Evolutionary conservation across 1,139 yeast genomes (phyloP).

Genomic region (Suhomyces yuchorum): DNA sequence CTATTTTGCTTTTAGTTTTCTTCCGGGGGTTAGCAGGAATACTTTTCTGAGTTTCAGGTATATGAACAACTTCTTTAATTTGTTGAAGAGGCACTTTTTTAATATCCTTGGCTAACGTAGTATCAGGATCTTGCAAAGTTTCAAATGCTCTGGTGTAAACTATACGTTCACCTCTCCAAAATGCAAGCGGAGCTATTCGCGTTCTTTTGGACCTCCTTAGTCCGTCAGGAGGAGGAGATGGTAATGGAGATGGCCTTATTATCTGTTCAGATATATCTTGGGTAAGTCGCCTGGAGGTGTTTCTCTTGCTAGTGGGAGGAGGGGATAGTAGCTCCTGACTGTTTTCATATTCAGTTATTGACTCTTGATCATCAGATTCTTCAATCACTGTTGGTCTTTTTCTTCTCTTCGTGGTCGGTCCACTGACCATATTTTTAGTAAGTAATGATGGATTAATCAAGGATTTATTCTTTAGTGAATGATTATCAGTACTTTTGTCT

Average conservation of each 20-base stretch:
- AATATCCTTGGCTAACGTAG: slow-evolving; percentile 38
- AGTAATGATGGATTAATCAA: slow-evolving; percentile 22
- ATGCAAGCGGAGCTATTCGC: slow-evolving; percentile 73
- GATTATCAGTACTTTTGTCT: background rate
- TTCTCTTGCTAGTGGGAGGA: slow-evolving; percentile 22
- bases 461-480: background rate
- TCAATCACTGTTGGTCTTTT: slow-evolving; percentile 13
- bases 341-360: slow-evolving; percentile 15
- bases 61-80: slow-evolving; percentile 59
- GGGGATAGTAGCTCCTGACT: slow-evolving; percentile 22
- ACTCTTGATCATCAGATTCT: slow-evolving; percentile 26
- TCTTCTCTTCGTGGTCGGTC: slow-evolving; percentile 25
- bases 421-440: slow-evolving; percentile 48
- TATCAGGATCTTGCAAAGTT: slow-evolving; percentile 39
- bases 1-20: slow-evolving; percentile 19
- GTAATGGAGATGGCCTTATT: slow-evolving; percentile 32
- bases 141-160: slow-evolving; percentile 58
- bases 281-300: slow-evolving; percentile 9
- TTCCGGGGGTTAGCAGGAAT: slow-evolving; percentile 12
- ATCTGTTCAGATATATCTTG: slow-evolving; percentile 1
- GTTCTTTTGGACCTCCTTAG: slow-evolving; percentile 60
- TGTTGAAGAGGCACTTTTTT: slow-evolving; percentile 54
- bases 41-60: slow-evolving; percentile 31
- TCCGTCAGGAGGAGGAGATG: slow-evolving; percentile 51
- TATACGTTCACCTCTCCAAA: slow-evolving; percentile 82